These are phyloP conservation scores for Lophiotrema nucula DNA, from an alignment of 495 filamentous ascomycete genomes.

Conservation along the genomic window DNA sequence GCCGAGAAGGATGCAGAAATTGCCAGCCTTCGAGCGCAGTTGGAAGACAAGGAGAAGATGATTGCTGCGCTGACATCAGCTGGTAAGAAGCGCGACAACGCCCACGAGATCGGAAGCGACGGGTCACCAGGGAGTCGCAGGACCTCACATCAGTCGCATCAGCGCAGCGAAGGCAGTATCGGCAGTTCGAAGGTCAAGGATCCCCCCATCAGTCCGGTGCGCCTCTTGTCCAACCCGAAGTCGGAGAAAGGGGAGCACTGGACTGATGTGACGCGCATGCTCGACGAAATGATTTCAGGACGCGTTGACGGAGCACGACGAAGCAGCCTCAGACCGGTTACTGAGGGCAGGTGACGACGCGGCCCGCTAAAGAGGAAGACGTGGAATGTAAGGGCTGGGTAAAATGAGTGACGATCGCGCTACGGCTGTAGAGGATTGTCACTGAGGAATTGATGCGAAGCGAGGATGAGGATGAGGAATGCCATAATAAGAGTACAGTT, in stretches of 20 bases:
- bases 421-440: conserved; percentile 1
- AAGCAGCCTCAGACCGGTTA: conserved; percentile 24
- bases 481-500: conserved; percentile 4
- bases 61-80: conserved; percentile 82
- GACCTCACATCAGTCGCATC: conserved; percentile 38
- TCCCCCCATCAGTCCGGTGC: conserved; percentile 30
- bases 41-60: conserved; percentile 97
- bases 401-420: conserved; percentile 14
- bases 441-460: too few relatives aligned
- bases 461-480: neutral
- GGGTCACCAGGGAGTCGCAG: conserved; percentile 40
- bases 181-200: conserved; percentile 33
- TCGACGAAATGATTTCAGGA: conserved; percentile 93
- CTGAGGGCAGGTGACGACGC: conserved; percentile 13
- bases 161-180: conserved; percentile 40
- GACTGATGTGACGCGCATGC: conserved; percentile 83
- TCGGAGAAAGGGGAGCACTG: conserved; percentile 68
- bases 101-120: conserved; percentile 57
- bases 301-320: conserved; percentile 53
- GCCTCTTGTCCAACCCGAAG: conserved; percentile 37
- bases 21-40: conserved; percentile 77
- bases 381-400: conserved; percentile 23
- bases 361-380: neutral
- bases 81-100: conserved; percentile 79
- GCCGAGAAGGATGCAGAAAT: conserved; percentile 95